These are phyloP conservation scores for Trichosporon ovoides DNA, from an alignment of 1,284 basidiomycete genomes.

Conservation along the genomic window DNA sequence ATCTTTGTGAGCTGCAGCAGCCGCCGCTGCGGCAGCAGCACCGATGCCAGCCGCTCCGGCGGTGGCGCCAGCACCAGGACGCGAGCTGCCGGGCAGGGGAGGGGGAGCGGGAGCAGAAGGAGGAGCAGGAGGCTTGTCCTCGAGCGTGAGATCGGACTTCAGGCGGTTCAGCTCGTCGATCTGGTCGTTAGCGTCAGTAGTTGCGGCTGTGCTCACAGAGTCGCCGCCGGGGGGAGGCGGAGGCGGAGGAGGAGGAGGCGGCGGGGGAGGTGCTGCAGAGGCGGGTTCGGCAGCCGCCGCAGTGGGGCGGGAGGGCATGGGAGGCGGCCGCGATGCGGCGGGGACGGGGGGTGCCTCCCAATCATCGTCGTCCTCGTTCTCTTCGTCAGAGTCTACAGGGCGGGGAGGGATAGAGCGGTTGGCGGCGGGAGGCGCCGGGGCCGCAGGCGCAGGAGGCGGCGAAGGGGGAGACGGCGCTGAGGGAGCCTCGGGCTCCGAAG, in stretches of 20 bases:
- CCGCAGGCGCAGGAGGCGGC: conserved; percentile 20
- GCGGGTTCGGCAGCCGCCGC: neutral
- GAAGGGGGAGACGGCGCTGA: conserved; percentile 45
- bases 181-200: conserved; percentile 22
- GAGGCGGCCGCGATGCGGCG: conserved; percentile 28
- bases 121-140: conserved; percentile 34
- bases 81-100: conserved; percentile 30
- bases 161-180: conserved; percentile 41
- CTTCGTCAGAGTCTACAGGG: conserved; percentile 28
- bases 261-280: conserved; percentile 15
- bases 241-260: conserved; percentile 30
- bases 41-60: conserved; percentile 4
- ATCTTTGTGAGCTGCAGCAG: neutral
- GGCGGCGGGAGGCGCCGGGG: conserved; percentile 23
- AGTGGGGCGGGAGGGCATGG: conserved; percentile 12
- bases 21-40: conserved; percentile 7
- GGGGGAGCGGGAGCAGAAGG: conserved; percentile 31
- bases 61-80: conserved; percentile 21
- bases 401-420: conserved; percentile 27
- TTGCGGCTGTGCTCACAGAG: conserved; percentile 29
- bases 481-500: conserved; percentile 35
- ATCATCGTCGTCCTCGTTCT: conserved; percentile 36
- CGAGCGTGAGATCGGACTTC: conserved; percentile 42
- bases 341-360: conserved; percentile 35
- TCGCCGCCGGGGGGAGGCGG: conserved; percentile 49